A percentile compares a stretch with the other conserved stretches of the same genome.
Conservation (phyloP, 148 eudicot genomes). For the Chenopodium suecicum region DNA sequence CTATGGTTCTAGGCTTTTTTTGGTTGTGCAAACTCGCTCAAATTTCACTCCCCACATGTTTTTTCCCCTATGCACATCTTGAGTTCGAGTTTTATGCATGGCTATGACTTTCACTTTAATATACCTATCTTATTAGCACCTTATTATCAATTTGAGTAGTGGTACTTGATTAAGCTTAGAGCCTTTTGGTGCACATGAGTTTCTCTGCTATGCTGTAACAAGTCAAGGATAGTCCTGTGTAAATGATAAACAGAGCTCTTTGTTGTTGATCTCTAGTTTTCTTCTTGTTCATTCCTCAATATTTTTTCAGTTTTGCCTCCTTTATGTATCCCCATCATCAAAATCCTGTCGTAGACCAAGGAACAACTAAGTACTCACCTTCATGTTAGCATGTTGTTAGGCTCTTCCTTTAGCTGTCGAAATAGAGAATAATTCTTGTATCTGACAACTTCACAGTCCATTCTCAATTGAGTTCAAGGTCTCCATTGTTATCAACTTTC, state of each 20-base stretch:
- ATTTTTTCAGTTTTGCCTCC: no score
- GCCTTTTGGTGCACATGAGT: no score
- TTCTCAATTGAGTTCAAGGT: conserved; percentile 78
- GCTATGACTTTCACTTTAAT: neutral
- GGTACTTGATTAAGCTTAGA: neutral
- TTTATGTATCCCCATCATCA: no score
- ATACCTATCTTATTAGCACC: neutral
- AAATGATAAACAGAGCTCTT: no score
- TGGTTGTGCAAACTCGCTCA: neutral
- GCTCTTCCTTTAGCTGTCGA: neutral
- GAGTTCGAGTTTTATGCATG: neutral
- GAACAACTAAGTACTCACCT: no score
- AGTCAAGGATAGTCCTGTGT: no score
- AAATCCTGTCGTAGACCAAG: no score
- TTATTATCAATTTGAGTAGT: neutral
- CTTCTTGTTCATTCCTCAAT: no score
- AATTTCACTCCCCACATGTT: no score
- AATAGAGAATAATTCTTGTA: neutral
- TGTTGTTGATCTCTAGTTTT: no score
- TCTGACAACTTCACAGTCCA: conserved; percentile 43
- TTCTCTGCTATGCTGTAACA: no score
- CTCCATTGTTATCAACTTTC: conserved; percentile 51
- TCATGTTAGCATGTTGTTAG: neutral
- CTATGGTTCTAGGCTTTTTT: neutral
- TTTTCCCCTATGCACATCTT: neutral